Percentiles rank a stretch among this genome's conserved stretches.
These are phyloP conservation scores for Clitopilus hobsonii DNA, from an alignment of 768 basidiomycete genomes.

Conservation along the genomic window DNA sequence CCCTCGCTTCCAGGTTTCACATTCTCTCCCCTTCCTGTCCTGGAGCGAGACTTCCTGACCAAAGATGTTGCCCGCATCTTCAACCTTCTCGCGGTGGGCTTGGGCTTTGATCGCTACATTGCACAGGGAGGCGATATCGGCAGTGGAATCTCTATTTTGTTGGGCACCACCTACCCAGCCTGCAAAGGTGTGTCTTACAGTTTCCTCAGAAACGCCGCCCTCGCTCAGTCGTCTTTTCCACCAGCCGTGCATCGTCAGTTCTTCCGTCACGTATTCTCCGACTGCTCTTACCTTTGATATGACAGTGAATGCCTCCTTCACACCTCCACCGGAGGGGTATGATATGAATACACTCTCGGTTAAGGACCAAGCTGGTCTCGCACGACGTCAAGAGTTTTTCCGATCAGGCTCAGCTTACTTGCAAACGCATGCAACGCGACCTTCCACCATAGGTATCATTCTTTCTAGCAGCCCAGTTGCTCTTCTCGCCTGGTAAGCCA, in stretches of 20 bases:
- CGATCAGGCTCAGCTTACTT: not conserved
- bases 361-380: not conserved
- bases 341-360: not conserved
- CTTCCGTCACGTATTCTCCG: not conserved
- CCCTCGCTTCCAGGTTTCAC: not conserved
- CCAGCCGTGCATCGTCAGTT: not conserved
- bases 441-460: not conserved
- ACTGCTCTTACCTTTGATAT: not conserved
- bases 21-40: not conserved
- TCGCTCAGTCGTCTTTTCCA: not conserved
- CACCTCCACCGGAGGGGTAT: not conserved
- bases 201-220: no score
- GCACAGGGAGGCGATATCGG: not conserved
- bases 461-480: not conserved
- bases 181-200: not conserved
- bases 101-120: not conserved
- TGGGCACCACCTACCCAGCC: not conserved
- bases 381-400: not conserved
- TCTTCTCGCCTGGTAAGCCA: not conserved
- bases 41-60: not conserved
- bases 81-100: no score
- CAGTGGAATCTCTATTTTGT: not conserved
- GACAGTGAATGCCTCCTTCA: not conserved
- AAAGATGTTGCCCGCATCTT: constrained; percentile 2
- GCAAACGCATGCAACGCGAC: not conserved